Base-by-base conservation (phyloP, 108 stramenopile genomes). In the Pseudonitzschia multistriata region DNA sequence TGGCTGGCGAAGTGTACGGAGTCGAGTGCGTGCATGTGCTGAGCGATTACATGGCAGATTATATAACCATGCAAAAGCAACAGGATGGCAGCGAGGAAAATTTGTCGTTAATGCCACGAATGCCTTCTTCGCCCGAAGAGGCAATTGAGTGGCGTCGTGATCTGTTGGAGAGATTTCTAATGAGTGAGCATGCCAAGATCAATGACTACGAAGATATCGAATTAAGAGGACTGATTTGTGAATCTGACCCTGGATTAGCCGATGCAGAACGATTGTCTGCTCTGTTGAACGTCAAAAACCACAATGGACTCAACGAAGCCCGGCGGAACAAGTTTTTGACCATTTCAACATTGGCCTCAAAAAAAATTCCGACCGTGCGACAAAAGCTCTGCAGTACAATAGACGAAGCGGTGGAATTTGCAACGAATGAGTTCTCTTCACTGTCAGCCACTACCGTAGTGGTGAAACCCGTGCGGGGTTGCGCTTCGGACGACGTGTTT, bases 401-500 rank as follows among this genome's bases (percentile, higher is more conserved):
- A 21, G 74, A 85, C 3, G 88, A 94, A 59, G 93, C 95, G 5
- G 72, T 77, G 28, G 79, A 74, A 3, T 96, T 96, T 81, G 86
- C 85, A 1, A 66, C 40, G 45, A 67, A 74, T 25, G 68, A 40
- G 37, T 64, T 47, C 22, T 24, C 42, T 10, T 64, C 63, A 86
- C 45, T 77, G 81, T 52, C 34, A 28, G 31, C 37, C 17, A 68
- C 19, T 1, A 24, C 7, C 7, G 74, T 75, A 7, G 68, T 75
- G 47, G 74, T 75, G 39, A 75, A 75, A 55, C 74, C 74, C 2
- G 60, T 68, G 19, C 67, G 74, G 17, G 94, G 93, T 21, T 96
- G 94, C 25, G 98, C 93, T 2, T 92, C 92, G 10, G 98, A 98
- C 72, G 90, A 89, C 65, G 98, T 99, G 22, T 83, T 81, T 72